Conservation (phyloP, 768 basidiomycete species). For the Paxillus rubicundulus region DNA sequence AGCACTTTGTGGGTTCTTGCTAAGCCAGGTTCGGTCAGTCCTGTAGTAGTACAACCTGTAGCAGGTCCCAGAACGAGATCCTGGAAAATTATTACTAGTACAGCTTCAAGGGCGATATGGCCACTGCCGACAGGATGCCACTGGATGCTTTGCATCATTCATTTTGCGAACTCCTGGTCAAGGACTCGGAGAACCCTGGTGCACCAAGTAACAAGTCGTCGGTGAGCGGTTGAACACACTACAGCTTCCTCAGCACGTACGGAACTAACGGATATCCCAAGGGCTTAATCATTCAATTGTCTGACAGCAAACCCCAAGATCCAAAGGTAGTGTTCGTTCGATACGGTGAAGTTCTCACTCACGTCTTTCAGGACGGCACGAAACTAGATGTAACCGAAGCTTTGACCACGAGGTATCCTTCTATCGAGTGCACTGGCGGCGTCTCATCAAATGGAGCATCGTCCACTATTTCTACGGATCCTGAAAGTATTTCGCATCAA, state of each 20-base stretch:
- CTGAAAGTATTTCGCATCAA: not conserved
- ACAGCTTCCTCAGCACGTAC: not conserved
- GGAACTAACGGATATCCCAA: slow-evolving; percentile 8
- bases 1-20: no score
- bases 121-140: not conserved
- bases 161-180: not conserved
- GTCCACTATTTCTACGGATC: not conserved
- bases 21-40: no score
- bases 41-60: no score
- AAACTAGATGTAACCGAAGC: no score
- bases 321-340: slow-evolving; percentile 1
- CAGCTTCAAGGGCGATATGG: not conserved
- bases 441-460: slow-evolving; percentile 11
- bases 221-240: slow-evolving; percentile 4
- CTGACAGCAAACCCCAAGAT: slow-evolving; percentile 1
- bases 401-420: no score
- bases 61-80: no score
- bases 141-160: not conserved
- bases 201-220: not conserved
- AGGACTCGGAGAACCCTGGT: not conserved
- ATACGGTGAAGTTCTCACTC: not conserved
- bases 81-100: not conserved
- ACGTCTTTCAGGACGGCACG: slow-evolving; percentile 8
- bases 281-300: slow-evolving; percentile 2
- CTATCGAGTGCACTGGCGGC: not conserved